These are phyloP conservation scores for Chamaecyparis obtusa DNA, from an alignment of 75 land plant species.

Conservation along the genomic window DNA sequence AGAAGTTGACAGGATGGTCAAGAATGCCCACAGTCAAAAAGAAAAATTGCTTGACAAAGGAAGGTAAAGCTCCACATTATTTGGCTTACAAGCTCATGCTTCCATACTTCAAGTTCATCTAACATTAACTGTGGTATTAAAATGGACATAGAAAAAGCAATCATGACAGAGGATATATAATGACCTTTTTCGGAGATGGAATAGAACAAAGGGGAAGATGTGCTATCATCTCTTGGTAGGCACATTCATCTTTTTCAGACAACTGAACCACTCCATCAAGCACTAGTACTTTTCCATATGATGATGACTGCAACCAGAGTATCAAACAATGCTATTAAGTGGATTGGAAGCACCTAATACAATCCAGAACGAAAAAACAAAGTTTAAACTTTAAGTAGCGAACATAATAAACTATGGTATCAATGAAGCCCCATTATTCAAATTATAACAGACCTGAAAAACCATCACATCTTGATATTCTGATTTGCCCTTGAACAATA, in stretches of 20 bases:
- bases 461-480: constrained; percentile 68
- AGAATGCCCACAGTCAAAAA: background rate
- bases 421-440: background rate
- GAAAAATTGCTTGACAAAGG: background rate
- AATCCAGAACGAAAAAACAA: background rate
- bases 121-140: background rate
- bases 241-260: constrained; percentile 89
- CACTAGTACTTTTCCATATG: constrained; percentile 88
- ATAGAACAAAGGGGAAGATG: constrained; percentile 96
- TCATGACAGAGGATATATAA: constrained; percentile 10
- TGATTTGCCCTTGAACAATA: constrained; percentile 65
- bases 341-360: background rate
- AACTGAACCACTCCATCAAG: constrained; percentile 90
- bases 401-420: background rate
- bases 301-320: constrained; percentile 52
- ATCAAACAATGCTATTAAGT: background rate
- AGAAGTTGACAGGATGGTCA: too few relatives aligned
- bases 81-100: background rate
- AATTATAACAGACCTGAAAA: constrained; percentile 50
- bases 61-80: background rate
- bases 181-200: constrained; percentile 50
- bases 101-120: background rate
- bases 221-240: constrained; percentile 96
- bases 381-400: background rate
- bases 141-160: background rate